A percentile compares a stretch with the other conserved stretches of the same genome.
Evolutionary conservation across 176 grass and related monocot genomes (phyloP).

Genomic region (Saccharum spontaneum): DNA sequence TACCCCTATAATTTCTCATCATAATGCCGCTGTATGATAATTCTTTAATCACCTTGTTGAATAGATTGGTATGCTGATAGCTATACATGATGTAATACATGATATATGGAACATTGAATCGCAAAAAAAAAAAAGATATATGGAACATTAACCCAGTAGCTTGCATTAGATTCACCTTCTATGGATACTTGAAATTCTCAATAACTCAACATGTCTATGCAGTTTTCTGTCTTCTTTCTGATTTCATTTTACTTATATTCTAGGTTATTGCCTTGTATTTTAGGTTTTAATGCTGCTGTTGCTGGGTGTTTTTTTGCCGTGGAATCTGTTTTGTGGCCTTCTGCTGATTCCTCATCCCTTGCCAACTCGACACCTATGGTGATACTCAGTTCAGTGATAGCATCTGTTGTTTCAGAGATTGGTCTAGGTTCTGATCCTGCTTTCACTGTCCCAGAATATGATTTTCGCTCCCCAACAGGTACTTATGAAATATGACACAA

Average conservation of each 20-base stretch:
- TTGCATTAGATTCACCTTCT: background rate
- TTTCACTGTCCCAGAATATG: constrained; percentile 87
- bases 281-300: constrained; percentile 99
- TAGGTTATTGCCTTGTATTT: constrained; percentile 55
- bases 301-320: constrained; percentile 94
- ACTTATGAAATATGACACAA: constrained; percentile 3
- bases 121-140: background rate
- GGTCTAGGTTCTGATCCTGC: constrained; percentile 86
- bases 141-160: background rate
- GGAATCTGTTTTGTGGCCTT: constrained; percentile 96
- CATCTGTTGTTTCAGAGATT: constrained; percentile 86
- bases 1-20: background rate
- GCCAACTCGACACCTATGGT: constrained; percentile 86
- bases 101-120: background rate
- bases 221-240: constrained; percentile 26
- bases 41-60: background rate
- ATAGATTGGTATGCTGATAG: background rate
- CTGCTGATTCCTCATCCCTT: constrained; percentile 63
- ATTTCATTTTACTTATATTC: constrained; percentile 61
- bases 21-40: background rate
- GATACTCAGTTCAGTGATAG: constrained; percentile 96
- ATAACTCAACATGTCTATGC: constrained; percentile 1
- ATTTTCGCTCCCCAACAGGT: constrained; percentile 96
- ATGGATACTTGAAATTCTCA: background rate
- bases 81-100: background rate